Evolutionary conservation across 257 asterid genomes (phyloP).

Genomic region (Jaltomata sinuosa): DNA sequence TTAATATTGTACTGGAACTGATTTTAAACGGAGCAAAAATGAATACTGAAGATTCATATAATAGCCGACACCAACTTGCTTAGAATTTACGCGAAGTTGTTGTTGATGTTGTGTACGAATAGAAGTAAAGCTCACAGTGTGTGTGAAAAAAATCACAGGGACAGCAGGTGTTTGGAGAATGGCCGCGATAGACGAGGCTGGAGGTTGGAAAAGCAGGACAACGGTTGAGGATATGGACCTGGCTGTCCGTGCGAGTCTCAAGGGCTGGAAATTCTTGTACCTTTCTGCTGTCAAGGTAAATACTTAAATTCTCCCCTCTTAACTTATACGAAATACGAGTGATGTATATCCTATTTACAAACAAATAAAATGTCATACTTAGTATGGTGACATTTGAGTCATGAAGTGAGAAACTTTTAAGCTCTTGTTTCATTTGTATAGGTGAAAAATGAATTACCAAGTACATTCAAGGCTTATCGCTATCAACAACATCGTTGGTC

Average conservation of each 20-base stretch:
- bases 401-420: not conserved
- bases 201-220: constrained; percentile 40
- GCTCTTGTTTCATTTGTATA: constrained; percentile 5
- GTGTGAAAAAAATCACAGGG: constrained; percentile 1
- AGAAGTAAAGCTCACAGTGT: not conserved
- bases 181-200: constrained; percentile 30
- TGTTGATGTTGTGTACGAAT: not conserved
- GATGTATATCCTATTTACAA: not conserved
- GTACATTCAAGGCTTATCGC: constrained; percentile 57
- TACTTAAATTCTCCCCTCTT: not conserved
- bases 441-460: constrained; percentile 77
- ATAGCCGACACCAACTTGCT: not conserved
- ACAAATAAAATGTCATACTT: not conserved
- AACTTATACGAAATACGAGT: not conserved
- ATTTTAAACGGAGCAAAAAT: not conserved
- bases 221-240: constrained; percentile 41
- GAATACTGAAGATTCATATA: not conserved
- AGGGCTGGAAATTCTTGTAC: constrained; percentile 38
- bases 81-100: not conserved
- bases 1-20: not conserved
- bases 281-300: constrained; percentile 21
- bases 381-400: not conserved
- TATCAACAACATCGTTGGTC: constrained; percentile 82
- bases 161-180: constrained; percentile 41
- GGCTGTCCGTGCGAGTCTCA: constrained; percentile 37